These are phyloP conservation scores for Cicer yamashitae DNA, from an alignment of 306 rosid species.

Conservation along the genomic window DNA sequence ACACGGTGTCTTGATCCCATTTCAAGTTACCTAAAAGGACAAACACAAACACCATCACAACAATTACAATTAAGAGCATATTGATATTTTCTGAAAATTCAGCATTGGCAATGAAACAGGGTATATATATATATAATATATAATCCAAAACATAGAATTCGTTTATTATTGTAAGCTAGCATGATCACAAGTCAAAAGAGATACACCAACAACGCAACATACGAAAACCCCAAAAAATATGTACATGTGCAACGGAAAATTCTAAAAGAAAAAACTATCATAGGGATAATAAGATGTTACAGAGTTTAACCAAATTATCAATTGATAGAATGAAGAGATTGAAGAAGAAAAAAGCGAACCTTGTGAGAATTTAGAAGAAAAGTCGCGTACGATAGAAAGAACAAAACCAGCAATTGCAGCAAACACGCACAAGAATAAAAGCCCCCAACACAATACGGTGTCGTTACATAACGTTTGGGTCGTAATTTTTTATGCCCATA, in stretches of 20 bases:
- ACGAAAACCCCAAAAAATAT: background rate
- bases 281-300: background rate
- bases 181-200: conserved; percentile 4
- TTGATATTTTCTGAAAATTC: no score
- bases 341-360: background rate
- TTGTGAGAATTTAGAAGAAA: background rate
- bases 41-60: background rate
- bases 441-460: background rate
- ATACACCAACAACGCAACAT: background rate
- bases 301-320: background rate
- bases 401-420: background rate
- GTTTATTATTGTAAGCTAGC: background rate
- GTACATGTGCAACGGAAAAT: background rate
- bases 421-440: background rate
- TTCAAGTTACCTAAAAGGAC: conserved; percentile 49
- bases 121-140: no score
- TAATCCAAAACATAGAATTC: no score
- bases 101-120: no score
- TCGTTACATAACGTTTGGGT: background rate
- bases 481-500: no score
- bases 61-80: background rate
- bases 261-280: background rate
- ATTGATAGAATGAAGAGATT: background rate
- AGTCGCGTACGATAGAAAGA: background rate
- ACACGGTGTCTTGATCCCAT: conserved; percentile 75